Evolutionary conservation across 2,329 filamentous ascomycete species (phyloP), one percentile per base, ranked within the genome.

Genomic region (Grosmannia serpens): DNA sequence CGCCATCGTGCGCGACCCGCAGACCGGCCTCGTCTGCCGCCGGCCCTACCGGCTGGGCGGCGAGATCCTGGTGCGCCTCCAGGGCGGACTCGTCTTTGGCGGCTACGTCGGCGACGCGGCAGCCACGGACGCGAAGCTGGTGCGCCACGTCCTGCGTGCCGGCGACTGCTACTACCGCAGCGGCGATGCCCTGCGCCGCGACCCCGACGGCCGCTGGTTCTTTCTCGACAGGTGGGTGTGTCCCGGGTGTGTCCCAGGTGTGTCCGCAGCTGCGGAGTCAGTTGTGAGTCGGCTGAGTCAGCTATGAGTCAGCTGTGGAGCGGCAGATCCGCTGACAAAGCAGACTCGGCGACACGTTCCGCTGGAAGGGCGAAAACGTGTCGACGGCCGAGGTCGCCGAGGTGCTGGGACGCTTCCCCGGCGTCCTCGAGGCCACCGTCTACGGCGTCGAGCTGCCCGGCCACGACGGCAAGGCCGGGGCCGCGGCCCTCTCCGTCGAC

Each of bases 291-390:
- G n/a, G n/a, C n/a, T n/a, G n/a, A n/a, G n/a, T n/a, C n/a, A n/a
- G n/a, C n/a, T n/a, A n/a, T n/a, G n/a, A n/a, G n/a, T n/a, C n/a
- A n/a, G n/a, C n/a, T n/a, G n/a, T n/a, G n/a, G n/a, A n/a, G n/a
- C n/a, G n/a, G 29, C 24, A 15, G 3, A 9, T 27, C 10, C 22
- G 44, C 59, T 61, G 22, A 63, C 55, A 3, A 7, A 8, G 6
- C 51, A 70, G 84, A 5, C 75, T 89, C 1, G 86, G 86, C 1
- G 87, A 90, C 68, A 89, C 87, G 0, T 90, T 85, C 70, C 78
- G 87, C 54, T 90, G 87, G 87, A 90, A 95, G 74, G 85, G 84
- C 55, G 88, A 91, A 70, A 92, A 92, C 64, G 87, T 91, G 1
- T 89, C 87, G 2, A 91, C 88, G 0, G 84, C 81, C 57, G 90